Conservation (phyloP, 1,139 yeast genomes). For the Magnusiomyces suaveolens region DNA sequence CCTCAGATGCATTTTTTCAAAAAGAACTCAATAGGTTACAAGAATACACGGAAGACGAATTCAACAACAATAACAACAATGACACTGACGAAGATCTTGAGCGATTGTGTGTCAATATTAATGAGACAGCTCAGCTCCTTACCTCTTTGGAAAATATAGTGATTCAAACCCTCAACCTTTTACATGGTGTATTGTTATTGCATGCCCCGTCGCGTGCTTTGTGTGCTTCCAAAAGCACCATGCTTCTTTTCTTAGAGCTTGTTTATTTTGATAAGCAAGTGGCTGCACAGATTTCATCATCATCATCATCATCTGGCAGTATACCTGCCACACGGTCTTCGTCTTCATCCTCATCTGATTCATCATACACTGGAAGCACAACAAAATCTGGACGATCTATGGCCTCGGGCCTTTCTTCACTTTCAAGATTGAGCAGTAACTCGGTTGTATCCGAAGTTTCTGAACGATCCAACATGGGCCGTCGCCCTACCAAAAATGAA, state of each 20-base stretch:
- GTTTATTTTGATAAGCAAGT: slow-evolving; percentile 14
- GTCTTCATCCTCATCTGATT: slow-evolving; percentile 14
- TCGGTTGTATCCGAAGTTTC: not conserved
- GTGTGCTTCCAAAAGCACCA: slow-evolving; percentile 31
- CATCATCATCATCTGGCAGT: not conserved
- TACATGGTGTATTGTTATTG: slow-evolving; percentile 55
- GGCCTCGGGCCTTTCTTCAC: not conserved
- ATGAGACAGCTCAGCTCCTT: not conserved
- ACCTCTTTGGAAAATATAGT: not conserved
- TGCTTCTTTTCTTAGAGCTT: slow-evolving; percentile 4
- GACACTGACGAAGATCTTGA: not conserved
- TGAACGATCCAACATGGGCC: not conserved
- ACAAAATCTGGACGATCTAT: not conserved
- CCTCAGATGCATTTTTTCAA: not conserved
- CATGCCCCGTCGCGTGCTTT: slow-evolving; percentile 49
- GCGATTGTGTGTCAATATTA: not conserved
- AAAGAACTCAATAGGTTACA: not conserved
- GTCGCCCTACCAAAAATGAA: not conserved
- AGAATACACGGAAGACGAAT: not conserved
- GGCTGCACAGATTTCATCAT: slow-evolving; percentile 19
- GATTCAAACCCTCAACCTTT: slow-evolving; percentile 32
- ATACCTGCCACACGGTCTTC: not conserved
- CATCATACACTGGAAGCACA: not conserved
- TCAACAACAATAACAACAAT: not conserved
- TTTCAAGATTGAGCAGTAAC: slow-evolving; percentile 3